These are phyloP conservation scores for Pythium aquatile DNA, from an alignment of 352 stramenopile genomes.

Conservation along the genomic window DNA sequence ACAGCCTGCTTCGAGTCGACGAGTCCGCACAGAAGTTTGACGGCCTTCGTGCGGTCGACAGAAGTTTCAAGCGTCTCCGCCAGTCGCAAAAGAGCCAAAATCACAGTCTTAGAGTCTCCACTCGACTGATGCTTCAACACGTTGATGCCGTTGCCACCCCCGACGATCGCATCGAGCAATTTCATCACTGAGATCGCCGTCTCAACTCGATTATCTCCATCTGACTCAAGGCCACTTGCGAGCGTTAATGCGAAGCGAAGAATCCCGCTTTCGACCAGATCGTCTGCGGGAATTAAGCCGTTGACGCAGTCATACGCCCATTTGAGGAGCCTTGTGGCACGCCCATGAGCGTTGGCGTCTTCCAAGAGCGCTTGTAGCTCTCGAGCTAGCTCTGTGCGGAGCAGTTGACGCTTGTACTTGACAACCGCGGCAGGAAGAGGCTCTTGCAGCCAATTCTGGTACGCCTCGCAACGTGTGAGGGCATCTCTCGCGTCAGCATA, in stretches of 20 bases:
- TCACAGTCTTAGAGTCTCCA: conserved; percentile 1
- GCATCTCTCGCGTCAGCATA: background rate
- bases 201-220: background rate
- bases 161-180: background rate
- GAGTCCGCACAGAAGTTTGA: background rate
- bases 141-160: background rate
- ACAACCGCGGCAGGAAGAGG: background rate
- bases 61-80: background rate
- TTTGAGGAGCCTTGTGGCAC: background rate
- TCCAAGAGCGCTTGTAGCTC: background rate
- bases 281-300: background rate
- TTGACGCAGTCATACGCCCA: background rate
- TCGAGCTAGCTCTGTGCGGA: background rate
- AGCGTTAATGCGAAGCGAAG: background rate
- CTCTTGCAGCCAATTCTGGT: conserved; percentile 9
- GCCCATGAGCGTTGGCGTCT: background rate
- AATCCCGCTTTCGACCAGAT: conserved; percentile 4
- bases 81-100: background rate
- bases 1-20: conserved; percentile 8
- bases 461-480: conserved; percentile 2
- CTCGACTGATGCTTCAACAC: background rate
- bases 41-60: background rate
- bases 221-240: background rate
- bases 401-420: conserved; percentile 9
- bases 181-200: background rate